Percentiles rank a stretch among this genome's conserved stretches.
Evolutionary conservation across 1,284 basidiomycete species (phyloP).

Genomic region (Gomphus bonarii): DNA sequence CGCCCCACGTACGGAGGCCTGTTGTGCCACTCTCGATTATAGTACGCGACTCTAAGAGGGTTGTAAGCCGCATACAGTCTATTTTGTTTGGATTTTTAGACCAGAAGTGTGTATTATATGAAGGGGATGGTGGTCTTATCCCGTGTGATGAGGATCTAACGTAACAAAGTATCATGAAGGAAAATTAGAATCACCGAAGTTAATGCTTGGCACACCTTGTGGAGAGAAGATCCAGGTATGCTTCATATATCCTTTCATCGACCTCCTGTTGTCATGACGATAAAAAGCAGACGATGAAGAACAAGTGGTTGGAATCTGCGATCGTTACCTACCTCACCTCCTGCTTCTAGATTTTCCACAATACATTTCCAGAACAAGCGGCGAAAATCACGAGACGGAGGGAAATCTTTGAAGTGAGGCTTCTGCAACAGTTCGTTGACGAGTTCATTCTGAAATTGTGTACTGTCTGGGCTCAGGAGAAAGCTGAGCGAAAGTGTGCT

Average conservation of each 20-base stretch:
- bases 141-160: background rate
- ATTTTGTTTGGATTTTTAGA: slow-evolving; percentile 12
- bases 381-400: slow-evolving; percentile 54
- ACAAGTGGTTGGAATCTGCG: background rate
- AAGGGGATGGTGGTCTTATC: slow-evolving; percentile 33
- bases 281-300: too few species aligned
- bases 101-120: slow-evolving; percentile 63
- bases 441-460: slow-evolving; percentile 40
- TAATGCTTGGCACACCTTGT: slow-evolving; percentile 17
- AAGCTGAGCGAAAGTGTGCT: background rate
- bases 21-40: slow-evolving; percentile 67
- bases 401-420: slow-evolving; percentile 41
- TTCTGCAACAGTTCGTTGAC: slow-evolving; percentile 39
- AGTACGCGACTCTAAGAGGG: slow-evolving; percentile 60
- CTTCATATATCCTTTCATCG: slow-evolving; percentile 50
- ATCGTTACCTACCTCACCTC: slow-evolving; percentile 30
- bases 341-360: slow-evolving; percentile 41
- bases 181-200: background rate
- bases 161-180: background rate
- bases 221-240: slow-evolving; percentile 39
- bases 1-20: slow-evolving; percentile 66
- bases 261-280: slow-evolving; percentile 38
- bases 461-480: background rate
- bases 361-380: slow-evolving; percentile 62
- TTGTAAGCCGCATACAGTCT: slow-evolving; percentile 30